A percentile compares a stretch with the other conserved stretches of the same genome.
Conservation (phyloP, 225 moss, liverwort and hornwort genomes). For the Bryum argenteum region DNA sequence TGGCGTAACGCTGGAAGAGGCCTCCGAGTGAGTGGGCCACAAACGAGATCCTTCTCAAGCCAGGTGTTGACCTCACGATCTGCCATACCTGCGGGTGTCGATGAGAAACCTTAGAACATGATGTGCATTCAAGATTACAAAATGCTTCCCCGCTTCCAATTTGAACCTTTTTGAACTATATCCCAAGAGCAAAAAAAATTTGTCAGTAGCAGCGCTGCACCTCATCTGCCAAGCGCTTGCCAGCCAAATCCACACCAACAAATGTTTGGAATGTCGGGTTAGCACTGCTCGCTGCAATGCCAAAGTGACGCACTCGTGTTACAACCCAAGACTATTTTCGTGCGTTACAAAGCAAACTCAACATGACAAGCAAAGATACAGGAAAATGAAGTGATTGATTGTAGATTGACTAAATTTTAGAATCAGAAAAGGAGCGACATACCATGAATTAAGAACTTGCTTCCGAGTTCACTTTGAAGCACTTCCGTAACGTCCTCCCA, state of each 20-base stretch:
- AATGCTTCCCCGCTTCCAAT: too few relatives aligned
- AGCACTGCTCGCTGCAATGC: slow-evolving; percentile 72
- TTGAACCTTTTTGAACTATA: too few relatives aligned
- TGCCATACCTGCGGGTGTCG: slow-evolving; percentile 43
- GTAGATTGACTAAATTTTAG: too few relatives aligned
- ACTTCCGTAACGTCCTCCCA: slow-evolving; percentile 88
- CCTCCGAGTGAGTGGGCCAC: slow-evolving; percentile 92
- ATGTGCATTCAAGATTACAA: neutral
- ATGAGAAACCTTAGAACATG: neutral
- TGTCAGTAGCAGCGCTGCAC: slow-evolving; percentile 35
- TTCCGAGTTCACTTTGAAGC: slow-evolving; percentile 67
- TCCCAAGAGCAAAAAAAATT: neutral
- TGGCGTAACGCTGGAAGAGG: slow-evolving; percentile 79
- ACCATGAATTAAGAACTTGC: slow-evolving; percentile 77
- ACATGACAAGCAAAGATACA: too few relatives aligned
- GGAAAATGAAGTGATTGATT: too few relatives aligned
- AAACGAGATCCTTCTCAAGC: slow-evolving; percentile 75
- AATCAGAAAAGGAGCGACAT: slow-evolving; percentile 15
- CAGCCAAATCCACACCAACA: slow-evolving; percentile 83
- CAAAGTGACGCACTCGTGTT: slow-evolving; percentile 6
- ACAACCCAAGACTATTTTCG: neutral
- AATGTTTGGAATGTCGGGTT: slow-evolving; percentile 83
- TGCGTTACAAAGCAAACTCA: neutral
- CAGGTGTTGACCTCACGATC: slow-evolving; percentile 58
- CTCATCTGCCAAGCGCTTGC: slow-evolving; percentile 94